Evolutionary conservation across 345 rosid species (phyloP).

Genomic region (Eutrema japonicum): DNA sequence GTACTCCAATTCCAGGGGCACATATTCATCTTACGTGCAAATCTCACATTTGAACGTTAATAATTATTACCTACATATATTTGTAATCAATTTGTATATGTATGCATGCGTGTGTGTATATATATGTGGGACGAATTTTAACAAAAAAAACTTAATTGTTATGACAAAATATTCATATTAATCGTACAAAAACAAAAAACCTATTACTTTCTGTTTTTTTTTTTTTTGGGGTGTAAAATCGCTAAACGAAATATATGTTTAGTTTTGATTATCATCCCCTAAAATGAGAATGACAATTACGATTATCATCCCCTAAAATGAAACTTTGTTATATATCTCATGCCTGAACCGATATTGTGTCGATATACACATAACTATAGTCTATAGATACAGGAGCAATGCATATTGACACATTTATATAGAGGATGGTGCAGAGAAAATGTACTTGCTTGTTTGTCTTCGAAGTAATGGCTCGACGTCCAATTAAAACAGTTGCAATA

Average conservation of each 20-base stretch:
- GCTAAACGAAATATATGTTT: background rate
- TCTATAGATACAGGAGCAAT: background rate
- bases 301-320: background rate
- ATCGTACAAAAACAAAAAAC: background rate
- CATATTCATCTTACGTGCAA: constrained; percentile 20
- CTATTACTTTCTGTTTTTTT: no score
- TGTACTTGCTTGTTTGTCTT: constrained; percentile 40
- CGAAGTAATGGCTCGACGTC: constrained; percentile 17
- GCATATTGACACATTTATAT: constrained; percentile 15
- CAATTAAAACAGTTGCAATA: constrained; percentile 29
- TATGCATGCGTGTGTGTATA: background rate
- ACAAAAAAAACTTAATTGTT: background rate
- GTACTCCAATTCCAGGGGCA: background rate
- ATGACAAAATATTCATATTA: background rate
- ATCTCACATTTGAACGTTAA: constrained; percentile 5
- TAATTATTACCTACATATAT: background rate
- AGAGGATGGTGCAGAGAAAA: constrained; percentile 40
- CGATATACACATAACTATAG: background rate
- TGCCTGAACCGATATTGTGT: constrained; percentile 1
- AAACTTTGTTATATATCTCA: background rate
- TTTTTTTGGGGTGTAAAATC: background rate
- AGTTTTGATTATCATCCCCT: background rate
- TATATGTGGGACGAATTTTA: background rate
- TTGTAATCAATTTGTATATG: background rate
- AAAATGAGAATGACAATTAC: background rate